phyloP scores from a whole-genome alignment of 306 rosid genomes.

The Ormosia emarginata region DNA sequence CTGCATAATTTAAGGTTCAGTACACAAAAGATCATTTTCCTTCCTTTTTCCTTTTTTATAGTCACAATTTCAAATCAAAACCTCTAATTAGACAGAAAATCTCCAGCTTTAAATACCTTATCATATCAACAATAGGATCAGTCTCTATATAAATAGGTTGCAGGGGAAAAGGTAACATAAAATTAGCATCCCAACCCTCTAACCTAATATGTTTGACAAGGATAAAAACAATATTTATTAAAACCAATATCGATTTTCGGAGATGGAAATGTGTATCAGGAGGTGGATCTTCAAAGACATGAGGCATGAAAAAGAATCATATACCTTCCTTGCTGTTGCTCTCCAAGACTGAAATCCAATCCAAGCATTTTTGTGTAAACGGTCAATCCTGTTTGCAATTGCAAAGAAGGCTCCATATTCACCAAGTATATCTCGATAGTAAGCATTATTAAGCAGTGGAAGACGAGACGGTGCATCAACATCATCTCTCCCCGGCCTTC shows the following conservation, averaged over 20 bases:
- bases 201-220: background rate
- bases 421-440: constrained; percentile 81
- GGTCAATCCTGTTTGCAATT: constrained; percentile 81
- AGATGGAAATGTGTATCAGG: background rate
- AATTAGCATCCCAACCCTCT: constrained; percentile 7
- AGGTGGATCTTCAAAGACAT: background rate
- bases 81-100: background rate
- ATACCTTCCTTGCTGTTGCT: constrained; percentile 90
- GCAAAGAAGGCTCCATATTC: constrained; percentile 92
- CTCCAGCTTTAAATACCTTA: background rate
- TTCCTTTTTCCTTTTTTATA: background rate
- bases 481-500: constrained; percentile 78
- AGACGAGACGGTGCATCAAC: constrained; percentile 91
- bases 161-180: background rate
- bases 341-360: constrained; percentile 99
- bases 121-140: background rate
- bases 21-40: background rate
- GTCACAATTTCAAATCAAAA: background rate
- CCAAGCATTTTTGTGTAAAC: constrained; percentile 95
- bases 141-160: background rate
- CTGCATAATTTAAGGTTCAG: background rate
- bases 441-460: constrained; percentile 67
- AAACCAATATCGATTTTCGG: background rate
- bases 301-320: background rate
- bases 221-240: background rate